Conservation (phyloP, 148 eudicot species). For the Fagopyrum esculentum region DNA sequence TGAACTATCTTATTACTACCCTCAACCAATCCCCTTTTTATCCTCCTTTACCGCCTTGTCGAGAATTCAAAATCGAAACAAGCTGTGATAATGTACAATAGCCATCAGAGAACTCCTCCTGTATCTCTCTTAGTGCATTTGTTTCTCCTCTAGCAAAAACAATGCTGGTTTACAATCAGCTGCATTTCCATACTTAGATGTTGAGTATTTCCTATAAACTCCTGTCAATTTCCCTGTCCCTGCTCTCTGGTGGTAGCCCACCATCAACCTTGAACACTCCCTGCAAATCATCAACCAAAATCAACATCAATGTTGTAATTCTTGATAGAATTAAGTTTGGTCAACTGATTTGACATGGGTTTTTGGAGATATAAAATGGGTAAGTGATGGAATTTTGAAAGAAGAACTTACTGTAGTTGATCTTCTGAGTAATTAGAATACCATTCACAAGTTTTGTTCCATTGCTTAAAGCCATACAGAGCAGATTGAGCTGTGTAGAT, state of each 20-base stretch:
- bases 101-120: neutral
- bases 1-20: constrained; percentile 6
- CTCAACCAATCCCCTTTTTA: neutral
- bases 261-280: constrained; percentile 71
- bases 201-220: constrained; percentile 65
- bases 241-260: constrained; percentile 61
- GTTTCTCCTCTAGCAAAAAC: constrained; percentile 31
- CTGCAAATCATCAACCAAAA: constrained; percentile 25
- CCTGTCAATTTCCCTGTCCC: constrained; percentile 74
- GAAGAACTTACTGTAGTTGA: constrained; percentile 54
- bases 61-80: neutral
- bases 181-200: constrained; percentile 64
- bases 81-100: neutral
- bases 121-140: neutral
- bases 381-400: neutral
- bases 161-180: constrained; percentile 58
- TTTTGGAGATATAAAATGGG: neutral
- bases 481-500: constrained; percentile 70
- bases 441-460: constrained; percentile 72
- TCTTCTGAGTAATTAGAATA: constrained; percentile 53
- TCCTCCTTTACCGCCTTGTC: neutral
- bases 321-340: neutral
- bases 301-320: neutral
- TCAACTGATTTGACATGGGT: neutral
- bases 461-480: constrained; percentile 51